A percentile compares a stretch with the other conserved stretches of the same genome.
Evolutionary conservation across 202 grass and related monocot genomes (phyloP).

Genomic region (Eragrostis tef): DNA sequence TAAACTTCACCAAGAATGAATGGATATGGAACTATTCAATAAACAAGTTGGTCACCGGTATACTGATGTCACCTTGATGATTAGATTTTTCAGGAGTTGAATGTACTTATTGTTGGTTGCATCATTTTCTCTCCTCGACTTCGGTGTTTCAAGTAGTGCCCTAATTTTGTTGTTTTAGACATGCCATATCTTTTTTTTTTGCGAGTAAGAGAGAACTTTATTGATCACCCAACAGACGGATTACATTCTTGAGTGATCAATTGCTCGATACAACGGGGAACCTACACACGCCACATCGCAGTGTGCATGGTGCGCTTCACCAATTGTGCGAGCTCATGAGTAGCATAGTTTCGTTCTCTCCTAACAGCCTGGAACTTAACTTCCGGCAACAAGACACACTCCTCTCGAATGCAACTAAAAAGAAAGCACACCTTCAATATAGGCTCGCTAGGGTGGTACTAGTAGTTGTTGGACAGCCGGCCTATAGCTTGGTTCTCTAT

Average conservation of each 20-base stretch:
- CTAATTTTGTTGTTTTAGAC: background rate
- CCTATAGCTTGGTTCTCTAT: background rate
- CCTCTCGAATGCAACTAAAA: too few relatives aligned
- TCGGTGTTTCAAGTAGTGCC: background rate
- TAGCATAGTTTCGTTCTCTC: too few relatives aligned
- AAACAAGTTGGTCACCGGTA: constrained; percentile 17
- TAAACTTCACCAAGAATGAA: background rate
- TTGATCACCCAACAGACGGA: too few relatives aligned
- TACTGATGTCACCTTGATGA: constrained; percentile 1
- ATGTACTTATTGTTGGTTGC: background rate
- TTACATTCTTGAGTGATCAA: too few relatives aligned
- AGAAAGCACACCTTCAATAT: background rate
- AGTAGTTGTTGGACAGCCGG: constrained; percentile 14
- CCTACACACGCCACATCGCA: too few relatives aligned
- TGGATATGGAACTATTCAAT: background rate
- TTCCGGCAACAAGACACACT: too few relatives aligned
- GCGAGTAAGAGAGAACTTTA: too few relatives aligned
- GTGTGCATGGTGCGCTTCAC: too few relatives aligned
- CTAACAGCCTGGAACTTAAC: too few relatives aligned
- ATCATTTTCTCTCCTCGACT: background rate
- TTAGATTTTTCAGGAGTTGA: constrained; percentile 3
- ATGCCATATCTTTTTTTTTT: background rate
- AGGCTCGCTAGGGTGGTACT: background rate
- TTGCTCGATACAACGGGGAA: too few relatives aligned
- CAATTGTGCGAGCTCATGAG: too few relatives aligned